Percentiles rank a stretch among this genome's conserved stretches.
These are phyloP conservation scores for Neonectria punicea DNA, from an alignment of 2,329 filamentous ascomycete species.

Conservation along the genomic window DNA sequence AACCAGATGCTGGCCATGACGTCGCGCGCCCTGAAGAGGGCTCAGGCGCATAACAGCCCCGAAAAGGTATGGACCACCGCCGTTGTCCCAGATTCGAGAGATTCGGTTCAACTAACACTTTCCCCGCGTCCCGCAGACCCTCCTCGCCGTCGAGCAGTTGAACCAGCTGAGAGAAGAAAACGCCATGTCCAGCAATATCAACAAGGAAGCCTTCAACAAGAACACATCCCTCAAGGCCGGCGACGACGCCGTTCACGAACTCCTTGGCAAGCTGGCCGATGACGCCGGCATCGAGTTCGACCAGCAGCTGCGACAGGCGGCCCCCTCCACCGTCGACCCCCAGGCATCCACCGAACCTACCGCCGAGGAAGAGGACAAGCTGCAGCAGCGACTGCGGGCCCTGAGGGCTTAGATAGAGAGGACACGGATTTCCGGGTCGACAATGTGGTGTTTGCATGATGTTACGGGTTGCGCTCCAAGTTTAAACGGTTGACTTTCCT, in stretches of 20 bases:
- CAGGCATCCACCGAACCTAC: constrained; percentile 72
- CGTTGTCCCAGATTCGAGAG: background rate
- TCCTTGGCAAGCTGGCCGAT: constrained; percentile 87
- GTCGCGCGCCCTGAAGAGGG: constrained; percentile 47
- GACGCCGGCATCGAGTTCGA: constrained; percentile 87
- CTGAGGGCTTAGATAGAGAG: constrained; percentile 57
- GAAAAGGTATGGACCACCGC: constrained; percentile 57
- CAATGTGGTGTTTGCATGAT: background rate
- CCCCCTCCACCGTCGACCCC: constrained; percentile 67
- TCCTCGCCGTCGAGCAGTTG: constrained; percentile 70
- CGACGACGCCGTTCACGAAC: constrained; percentile 86
- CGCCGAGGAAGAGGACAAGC: constrained; percentile 81
- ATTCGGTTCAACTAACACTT: constrained; percentile 16
- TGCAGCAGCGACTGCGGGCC: constrained; percentile 70
- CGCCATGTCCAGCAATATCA: constrained; percentile 76
- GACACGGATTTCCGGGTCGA: background rate
- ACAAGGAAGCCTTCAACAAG: constrained; percentile 85
- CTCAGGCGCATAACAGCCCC: constrained; percentile 68
- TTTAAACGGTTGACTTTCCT: constrained; percentile 20
- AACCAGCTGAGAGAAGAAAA: constrained; percentile 72
- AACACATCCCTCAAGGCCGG: constrained; percentile 78
- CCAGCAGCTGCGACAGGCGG: constrained; percentile 73
- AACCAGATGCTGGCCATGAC: background rate
- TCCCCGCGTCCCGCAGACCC: constrained; percentile 53
- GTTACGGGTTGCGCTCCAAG: constrained; percentile 6